These are phyloP conservation scores for Pythium biforme DNA, from an alignment of 352 stramenopile genomes.

Conservation along the genomic window DNA sequence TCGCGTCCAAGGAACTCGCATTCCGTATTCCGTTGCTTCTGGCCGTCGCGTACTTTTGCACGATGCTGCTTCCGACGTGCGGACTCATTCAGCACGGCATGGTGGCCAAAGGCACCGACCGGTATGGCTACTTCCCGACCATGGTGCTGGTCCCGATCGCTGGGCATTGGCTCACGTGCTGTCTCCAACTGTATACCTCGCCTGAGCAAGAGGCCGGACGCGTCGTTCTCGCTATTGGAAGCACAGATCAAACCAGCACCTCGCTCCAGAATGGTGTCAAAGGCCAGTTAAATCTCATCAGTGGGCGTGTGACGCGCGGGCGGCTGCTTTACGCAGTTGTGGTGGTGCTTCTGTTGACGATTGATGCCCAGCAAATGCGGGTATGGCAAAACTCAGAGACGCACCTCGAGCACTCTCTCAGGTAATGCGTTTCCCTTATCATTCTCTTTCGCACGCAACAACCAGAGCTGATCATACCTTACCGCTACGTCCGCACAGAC, in stretches of 20 bases:
- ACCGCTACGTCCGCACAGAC: neutral
- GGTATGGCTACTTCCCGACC: conserved; percentile 66
- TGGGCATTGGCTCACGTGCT: conserved; percentile 23
- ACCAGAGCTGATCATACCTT: neutral
- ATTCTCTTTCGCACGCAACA: no score
- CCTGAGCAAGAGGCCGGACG: neutral
- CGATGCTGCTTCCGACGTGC: conserved; percentile 55
- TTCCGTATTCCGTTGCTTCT: conserved; percentile 22
- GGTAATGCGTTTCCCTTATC: no score
- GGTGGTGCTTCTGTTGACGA: neutral
- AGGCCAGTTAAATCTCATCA: neutral
- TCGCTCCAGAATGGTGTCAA: neutral
- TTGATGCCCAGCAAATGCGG: conserved; percentile 18
- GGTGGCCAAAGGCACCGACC: conserved; percentile 45
- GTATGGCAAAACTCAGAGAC: conserved; percentile 26
- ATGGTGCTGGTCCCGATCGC: conserved; percentile 43
- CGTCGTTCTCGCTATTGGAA: neutral
- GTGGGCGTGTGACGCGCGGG: no score
- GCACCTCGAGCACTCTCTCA: conserved; percentile 14
- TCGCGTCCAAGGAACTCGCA: neutral
- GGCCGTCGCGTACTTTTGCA: conserved; percentile 34
- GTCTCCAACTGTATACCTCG: conserved; percentile 4
- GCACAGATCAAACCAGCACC: neutral
- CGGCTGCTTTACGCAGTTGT: neutral
- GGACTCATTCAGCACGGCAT: conserved; percentile 76